phyloP scores from a whole-genome alignment of 2,329 filamentous ascomycete species.

The Sporothrix dimorphospora region DNA sequence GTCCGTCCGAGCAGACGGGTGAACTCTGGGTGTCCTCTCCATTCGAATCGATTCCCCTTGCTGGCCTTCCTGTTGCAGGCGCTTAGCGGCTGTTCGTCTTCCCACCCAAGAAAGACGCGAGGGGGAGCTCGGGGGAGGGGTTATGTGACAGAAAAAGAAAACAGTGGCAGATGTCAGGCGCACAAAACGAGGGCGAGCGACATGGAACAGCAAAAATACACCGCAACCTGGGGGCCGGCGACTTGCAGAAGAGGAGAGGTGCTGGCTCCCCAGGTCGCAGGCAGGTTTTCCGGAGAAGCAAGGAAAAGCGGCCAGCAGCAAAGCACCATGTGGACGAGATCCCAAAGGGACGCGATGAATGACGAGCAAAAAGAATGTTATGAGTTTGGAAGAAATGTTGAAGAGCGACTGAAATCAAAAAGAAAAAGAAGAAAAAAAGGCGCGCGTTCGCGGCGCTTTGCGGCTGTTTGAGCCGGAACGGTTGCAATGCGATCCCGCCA shows the following conservation, averaged over 20 bases:
- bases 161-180: background rate
- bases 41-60: background rate
- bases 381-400: no score
- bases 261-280: background rate
- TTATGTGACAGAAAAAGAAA: background rate
- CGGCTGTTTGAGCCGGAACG: conserved; percentile 18
- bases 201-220: background rate
- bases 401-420: background rate
- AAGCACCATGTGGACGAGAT: background rate
- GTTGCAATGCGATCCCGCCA: background rate
- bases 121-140: background rate
- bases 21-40: background rate
- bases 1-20: background rate
- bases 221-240: conserved; percentile 12
- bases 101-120: background rate
- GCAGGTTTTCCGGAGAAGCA: background rate
- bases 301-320: background rate
- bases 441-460: background rate
- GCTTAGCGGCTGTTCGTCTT: conserved; percentile 19
- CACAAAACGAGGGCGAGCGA: background rate
- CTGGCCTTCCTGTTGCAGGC: background rate
- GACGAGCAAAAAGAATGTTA: background rate
- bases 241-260: background rate
- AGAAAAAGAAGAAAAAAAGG: background rate
- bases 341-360: background rate